Conservation (phyloP, 345 rosid species). For the Pugionium cornutum region DNA sequence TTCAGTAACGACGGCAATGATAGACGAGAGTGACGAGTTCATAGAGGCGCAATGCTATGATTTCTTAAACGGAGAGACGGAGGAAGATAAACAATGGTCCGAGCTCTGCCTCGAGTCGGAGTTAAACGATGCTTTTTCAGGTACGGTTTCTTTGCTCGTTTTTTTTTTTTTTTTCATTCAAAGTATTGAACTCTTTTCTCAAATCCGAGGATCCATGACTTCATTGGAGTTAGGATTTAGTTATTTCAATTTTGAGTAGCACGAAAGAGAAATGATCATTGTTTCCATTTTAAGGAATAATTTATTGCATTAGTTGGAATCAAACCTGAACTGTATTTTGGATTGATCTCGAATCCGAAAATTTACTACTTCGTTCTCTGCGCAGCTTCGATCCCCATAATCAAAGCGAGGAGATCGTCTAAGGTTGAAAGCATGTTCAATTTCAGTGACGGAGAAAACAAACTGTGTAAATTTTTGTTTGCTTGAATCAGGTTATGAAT, state of each 20-base stretch:
- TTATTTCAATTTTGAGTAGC: not conserved
- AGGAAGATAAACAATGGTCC: constrained; percentile 52
- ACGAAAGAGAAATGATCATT: not conserved
- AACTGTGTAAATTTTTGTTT: constrained; percentile 2
- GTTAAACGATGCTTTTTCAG: constrained; percentile 66
- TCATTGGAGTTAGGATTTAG: not conserved
- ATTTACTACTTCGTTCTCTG: not conserved
- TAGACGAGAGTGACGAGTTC: constrained; percentile 71
- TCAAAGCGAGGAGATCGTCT: constrained; percentile 59
- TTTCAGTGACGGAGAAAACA: constrained; percentile 63
- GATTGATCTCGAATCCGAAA: not conserved
- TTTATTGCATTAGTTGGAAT: too few species aligned
- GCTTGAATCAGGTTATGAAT: not conserved
- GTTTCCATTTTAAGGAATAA: not conserved
- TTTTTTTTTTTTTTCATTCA: too few species aligned
- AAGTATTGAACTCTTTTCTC: too few species aligned
- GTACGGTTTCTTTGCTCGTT: constrained; percentile 41
- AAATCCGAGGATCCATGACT: too few species aligned
- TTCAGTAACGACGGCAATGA: constrained; percentile 1
- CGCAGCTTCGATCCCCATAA: constrained; percentile 68
- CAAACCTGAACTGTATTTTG: not conserved
- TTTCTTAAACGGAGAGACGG: constrained; percentile 57
- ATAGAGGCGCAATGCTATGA: constrained; percentile 75
- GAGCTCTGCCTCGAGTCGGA: constrained; percentile 79
- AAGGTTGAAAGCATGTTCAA: constrained; percentile 45